Evolutionary conservation across 2,329 filamentous ascomycete species (phyloP).

Genomic region (Sclerotinia glacialis): DNA sequence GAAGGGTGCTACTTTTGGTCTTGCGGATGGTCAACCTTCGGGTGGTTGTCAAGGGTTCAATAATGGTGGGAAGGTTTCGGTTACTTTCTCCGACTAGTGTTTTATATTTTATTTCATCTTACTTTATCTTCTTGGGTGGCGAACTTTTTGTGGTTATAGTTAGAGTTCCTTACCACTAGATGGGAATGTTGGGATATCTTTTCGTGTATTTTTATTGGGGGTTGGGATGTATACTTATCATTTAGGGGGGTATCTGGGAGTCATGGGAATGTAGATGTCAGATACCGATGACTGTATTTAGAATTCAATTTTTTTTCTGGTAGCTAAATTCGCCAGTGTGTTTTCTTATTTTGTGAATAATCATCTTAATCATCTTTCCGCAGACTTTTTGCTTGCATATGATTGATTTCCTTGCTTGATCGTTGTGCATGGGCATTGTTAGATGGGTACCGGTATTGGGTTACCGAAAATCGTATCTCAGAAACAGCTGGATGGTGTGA

Average conservation of each 20-base stretch:
- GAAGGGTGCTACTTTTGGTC: slow-evolving; percentile 11
- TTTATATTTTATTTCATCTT: background rate
- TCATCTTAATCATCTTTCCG: too few relatives aligned
- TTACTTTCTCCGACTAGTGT: slow-evolving; percentile 7
- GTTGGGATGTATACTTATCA: background rate
- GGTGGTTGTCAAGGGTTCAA: slow-evolving; percentile 24
- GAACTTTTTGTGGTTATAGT: background rate
- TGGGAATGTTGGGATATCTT: background rate
- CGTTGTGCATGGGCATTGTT: too few relatives aligned
- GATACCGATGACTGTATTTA: background rate
- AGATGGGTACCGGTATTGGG: too few relatives aligned
- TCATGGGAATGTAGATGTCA: background rate
- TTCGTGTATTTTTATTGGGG: slow-evolving; percentile 1
- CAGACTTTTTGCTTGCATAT: too few relatives aligned
- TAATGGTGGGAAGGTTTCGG: slow-evolving; percentile 12
- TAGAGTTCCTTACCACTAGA: background rate
- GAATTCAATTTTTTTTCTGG: background rate
- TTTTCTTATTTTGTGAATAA: background rate
- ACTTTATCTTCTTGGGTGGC: too few relatives aligned
- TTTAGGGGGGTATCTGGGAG: background rate
- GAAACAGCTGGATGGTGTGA: too few relatives aligned
- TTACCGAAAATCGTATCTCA: too few relatives aligned
- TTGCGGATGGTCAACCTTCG: background rate
- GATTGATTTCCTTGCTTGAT: too few relatives aligned
- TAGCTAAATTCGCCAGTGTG: too few relatives aligned